Evolutionary conservation across 805 yeast genomes (phyloP).

Genomic region (Scheffersomyces spartinae): DNA sequence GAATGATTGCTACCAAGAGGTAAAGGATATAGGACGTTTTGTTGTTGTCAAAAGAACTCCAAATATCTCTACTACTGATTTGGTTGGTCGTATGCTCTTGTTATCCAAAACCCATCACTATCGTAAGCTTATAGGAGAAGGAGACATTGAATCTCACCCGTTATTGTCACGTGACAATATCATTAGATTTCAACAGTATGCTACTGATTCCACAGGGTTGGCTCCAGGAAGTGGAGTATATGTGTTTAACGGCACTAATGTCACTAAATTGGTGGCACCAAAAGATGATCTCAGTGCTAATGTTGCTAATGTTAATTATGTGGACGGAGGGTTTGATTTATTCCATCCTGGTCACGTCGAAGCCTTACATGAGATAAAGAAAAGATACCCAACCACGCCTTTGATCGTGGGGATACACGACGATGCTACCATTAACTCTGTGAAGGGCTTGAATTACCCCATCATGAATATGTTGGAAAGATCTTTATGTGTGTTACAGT

Average conservation of each 20-base stretch:
- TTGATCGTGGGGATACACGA: constrained; percentile 61
- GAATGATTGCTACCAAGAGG: constrained; percentile 77
- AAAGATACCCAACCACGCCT: constrained; percentile 20
- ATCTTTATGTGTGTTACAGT: constrained; percentile 77
- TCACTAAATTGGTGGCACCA: constrained; percentile 24
- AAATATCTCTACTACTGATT: constrained; percentile 88
- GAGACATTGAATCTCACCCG: constrained; percentile 12
- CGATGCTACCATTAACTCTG: constrained; percentile 42
- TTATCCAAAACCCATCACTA: constrained; percentile 53
- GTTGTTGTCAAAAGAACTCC: constrained; percentile 89
- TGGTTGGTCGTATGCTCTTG: constrained; percentile 78
- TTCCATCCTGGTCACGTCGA: constrained; percentile 91
- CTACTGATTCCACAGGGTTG: constrained; percentile 52
- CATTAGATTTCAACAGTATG: constrained; percentile 40
- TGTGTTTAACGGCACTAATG: constrained; percentile 19
- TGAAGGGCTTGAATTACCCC: constrained; percentile 59
- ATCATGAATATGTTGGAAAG: constrained; percentile 85
- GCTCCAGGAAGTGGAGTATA: constrained; percentile 48
- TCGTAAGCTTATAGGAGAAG: constrained; percentile 18
- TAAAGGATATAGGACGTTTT: constrained; percentile 78
- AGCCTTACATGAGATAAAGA: constrained; percentile 41
- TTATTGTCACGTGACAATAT: constrained; percentile 26
- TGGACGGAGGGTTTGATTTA: constrained; percentile 83
- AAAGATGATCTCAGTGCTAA: constrained; percentile 8
- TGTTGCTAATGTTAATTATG: constrained; percentile 17